phyloP scores from a whole-genome alignment of 2,329 filamentous ascomycete genomes.

The Arthrobotrys megalospora region DNA sequence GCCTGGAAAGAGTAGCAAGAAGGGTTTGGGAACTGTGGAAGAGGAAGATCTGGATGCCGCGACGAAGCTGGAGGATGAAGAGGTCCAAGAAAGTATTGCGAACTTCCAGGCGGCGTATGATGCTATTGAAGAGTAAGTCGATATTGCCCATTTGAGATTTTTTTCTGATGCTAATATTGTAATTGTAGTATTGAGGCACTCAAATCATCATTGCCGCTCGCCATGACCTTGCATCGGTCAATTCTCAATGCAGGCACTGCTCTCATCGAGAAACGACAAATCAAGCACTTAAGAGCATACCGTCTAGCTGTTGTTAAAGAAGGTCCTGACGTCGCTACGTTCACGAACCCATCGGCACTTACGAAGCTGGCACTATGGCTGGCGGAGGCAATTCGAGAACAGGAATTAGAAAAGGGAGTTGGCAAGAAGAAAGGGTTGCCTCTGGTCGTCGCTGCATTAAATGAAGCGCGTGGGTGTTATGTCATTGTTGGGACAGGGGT shows the following conservation, averaged over 20 bases:
- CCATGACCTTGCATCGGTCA: conserved; percentile 89
- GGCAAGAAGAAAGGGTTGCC: conserved; percentile 78
- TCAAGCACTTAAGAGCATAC: conserved; percentile 91
- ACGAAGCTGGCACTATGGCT: conserved; percentile 96
- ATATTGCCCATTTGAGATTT: background rate
- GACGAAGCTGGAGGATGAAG: conserved; percentile 66
- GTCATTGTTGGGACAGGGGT: conserved; percentile 89
- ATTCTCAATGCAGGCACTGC: conserved; percentile 94
- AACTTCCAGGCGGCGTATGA: conserved; percentile 82
- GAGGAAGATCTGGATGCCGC: conserved; percentile 70
- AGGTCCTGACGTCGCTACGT: conserved; percentile 89
- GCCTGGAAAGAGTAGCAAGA: conserved; percentile 17
- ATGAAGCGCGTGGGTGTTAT: conserved; percentile 89
- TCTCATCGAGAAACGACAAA: conserved; percentile 92
- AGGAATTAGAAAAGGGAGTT: conserved; percentile 82
- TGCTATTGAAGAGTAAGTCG: conserved; percentile 77
- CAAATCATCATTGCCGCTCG: conserved; percentile 82
- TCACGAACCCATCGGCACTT: conserved; percentile 91
- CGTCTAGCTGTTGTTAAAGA: conserved; percentile 97
- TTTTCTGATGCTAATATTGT: conserved; percentile 65
- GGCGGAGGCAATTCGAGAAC: conserved; percentile 89
- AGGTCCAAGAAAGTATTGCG: conserved; percentile 76
- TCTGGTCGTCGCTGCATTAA: conserved; percentile 88
- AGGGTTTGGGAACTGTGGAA: conserved; percentile 63
- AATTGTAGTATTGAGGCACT: conserved; percentile 79